Base-by-base conservation (phyloP, 73 alveolate species). In the Loxodes magnus region DNA sequence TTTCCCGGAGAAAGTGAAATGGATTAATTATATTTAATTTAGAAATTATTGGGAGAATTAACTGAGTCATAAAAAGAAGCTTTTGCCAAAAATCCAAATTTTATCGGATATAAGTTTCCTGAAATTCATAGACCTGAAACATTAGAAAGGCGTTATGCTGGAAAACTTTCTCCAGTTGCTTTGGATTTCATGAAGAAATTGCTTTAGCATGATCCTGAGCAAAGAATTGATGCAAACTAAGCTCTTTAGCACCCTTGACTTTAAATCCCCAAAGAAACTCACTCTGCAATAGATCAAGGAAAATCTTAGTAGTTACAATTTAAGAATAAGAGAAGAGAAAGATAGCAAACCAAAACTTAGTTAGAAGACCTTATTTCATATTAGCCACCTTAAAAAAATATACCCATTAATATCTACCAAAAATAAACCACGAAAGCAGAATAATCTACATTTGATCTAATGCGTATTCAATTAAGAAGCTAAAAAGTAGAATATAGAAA, bases 1-100 rank as follows among this genome's bases (percentile, higher is more conserved):
- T 88, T 88, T 68, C 96, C 96, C 34, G 98, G 98, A 28, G 95
- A 88, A 27, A 78, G 77, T 59, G 96, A 85, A 59, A 56, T 77
- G 9, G 98, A 89, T 51, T 69, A 89, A 68, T 79, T 89, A 5
- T 74, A 74, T 70, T 59, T 82, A 35, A 89, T 89, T 5, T 74
- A 84, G 43, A 89, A 89, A 57, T 52, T 74, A 5, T 65, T 89
- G 24, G 96, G 96, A 0, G 78, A 77, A 30, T 57, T 89, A 27
- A 88, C 97, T 25, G 72, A 52, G 21, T 69, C 61, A 27, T 69
- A 82, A 42, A 58, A 68, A 37, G 93, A 90, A 38, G 46, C 62
- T 53, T 90, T 81, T 52, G 48, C 68, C 44, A 79, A 79, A 60
- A 90, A 90, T 46, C 96, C 96, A 0, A 64, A 93, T 42, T 87